Conservation (phyloP, 2,329 filamentous ascomycete genomes). For the Zymoseptoria pseudotritici region DNA sequence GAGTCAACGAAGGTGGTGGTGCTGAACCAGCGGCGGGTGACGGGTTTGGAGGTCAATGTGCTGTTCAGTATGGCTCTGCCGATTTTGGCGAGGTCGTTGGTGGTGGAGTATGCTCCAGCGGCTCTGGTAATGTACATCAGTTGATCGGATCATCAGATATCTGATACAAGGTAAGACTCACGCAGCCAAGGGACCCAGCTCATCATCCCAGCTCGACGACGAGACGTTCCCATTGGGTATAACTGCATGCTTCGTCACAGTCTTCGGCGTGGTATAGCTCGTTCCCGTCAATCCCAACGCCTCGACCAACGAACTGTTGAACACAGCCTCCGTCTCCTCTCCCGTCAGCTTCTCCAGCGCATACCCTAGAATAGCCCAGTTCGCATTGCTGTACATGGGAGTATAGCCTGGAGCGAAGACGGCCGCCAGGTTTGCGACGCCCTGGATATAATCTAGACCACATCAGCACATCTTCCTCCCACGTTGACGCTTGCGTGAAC, state of each 20-base stretch:
- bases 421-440: constrained; percentile 6
- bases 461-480: neutral
- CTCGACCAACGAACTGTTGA: constrained; percentile 7
- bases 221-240: constrained; percentile 9
- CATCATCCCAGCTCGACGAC: constrained; percentile 12
- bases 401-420: constrained; percentile 12
- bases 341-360: constrained; percentile 9
- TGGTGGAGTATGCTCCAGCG: constrained; percentile 13
- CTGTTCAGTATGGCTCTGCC: constrained; percentile 38
- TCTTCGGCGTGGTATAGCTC: constrained; percentile 5
- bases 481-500: neutral
- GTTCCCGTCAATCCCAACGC: constrained; percentile 11
- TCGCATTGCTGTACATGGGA: constrained; percentile 16
- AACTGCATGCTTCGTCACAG: constrained; percentile 6
- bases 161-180: constrained; percentile 36
- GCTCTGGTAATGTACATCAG: constrained; percentile 1
- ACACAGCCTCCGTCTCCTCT: constrained; percentile 2
- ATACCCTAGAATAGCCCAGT: constrained; percentile 11
- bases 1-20: constrained; percentile 31
- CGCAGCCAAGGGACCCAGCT: constrained; percentile 32
- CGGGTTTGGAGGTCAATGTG: constrained; percentile 33
- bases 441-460: constrained; percentile 5
- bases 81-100: constrained; percentile 21
- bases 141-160: constrained; percentile 25
- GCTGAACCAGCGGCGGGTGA: constrained; percentile 43